Evolutionary conservation across 2,329 filamentous ascomycete species (phyloP), one percentile per base, ranked within the genome.

Genomic region (Paracorniculantispora psalliotae): DNA sequence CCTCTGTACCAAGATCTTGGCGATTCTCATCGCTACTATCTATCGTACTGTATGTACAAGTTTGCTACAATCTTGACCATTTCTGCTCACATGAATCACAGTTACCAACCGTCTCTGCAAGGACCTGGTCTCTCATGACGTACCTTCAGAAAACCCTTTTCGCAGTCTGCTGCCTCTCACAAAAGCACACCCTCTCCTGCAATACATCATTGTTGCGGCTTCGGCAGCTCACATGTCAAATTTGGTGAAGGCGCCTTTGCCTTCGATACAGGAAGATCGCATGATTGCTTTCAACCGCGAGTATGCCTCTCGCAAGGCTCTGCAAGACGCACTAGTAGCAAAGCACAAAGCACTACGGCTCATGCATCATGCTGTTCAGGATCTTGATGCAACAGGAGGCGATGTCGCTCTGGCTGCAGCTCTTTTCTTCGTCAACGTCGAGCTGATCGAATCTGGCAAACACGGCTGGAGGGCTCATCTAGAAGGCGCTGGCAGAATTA

Each of bases 1-100:
- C 76, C 75, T 50, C 61, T 77, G 33, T 76, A 72, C 61, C 75
- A 88, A 82, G 72, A 84, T 75, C 63, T 86, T 77, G 33, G 79
- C 79, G 37, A 75, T 80, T 33, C 70, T 47, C 68, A 76, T 60
- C 69, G 75, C 15, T 69, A 74, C 63, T 77, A 77, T 59, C 68
- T 77, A 50, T 71, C 71, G 50, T 77, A 77, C 62, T 77, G 75
- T 77, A 68, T 59, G 70, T 65, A 2, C 7, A 1, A 2, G 6
- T 10, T 17, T 17, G 8, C 28, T 4, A 5, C 2, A 26, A n/a
- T 15, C 4, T 56, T 3, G 3, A 37, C 15, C 10, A 10, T 9
- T 10, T 55, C 19, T 39, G n/a, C 52, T 55, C 39, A 51, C 7
- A 19, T 4, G 17, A 15, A 21, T 37, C 39, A 35, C 48, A 82